A percentile compares a stretch with the other conserved stretches of the same genome.
Conservation (phyloP, 345 rosid genomes). For the Nasturtium officinale region DNA sequence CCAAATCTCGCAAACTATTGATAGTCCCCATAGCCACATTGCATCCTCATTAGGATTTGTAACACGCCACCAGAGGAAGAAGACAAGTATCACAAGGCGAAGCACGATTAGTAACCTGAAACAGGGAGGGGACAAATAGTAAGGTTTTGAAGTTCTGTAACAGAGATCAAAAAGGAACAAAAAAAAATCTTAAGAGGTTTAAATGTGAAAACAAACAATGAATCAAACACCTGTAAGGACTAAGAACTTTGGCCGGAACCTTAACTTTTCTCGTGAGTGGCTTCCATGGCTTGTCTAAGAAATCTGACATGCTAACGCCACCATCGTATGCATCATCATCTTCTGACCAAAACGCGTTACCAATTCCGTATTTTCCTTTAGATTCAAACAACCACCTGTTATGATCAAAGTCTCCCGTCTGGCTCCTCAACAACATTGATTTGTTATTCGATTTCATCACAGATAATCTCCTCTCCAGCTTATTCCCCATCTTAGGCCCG, state of each 20-base stretch:
- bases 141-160: background rate
- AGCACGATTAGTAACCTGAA: slow-evolving; percentile 52
- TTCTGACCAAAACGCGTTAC: slow-evolving; percentile 85
- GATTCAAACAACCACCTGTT: slow-evolving; percentile 92
- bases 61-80: slow-evolving; percentile 79
- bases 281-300: slow-evolving; percentile 97
- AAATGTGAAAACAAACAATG: slow-evolving; percentile 2
- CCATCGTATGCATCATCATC: slow-evolving; percentile 48
- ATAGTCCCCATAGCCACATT: slow-evolving; percentile 84
- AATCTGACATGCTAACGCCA: slow-evolving; percentile 76
- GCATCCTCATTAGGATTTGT: slow-evolving; percentile 83
- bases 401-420: slow-evolving; percentile 90
- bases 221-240: slow-evolving; percentile 73
- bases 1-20: slow-evolving; percentile 85
- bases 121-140: background rate
- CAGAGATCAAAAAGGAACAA: background rate
- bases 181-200: background rate
- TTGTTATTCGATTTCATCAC: slow-evolving; percentile 69
- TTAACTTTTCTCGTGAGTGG: slow-evolving; percentile 80
- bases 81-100: slow-evolving; percentile 53
- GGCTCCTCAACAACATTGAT: slow-evolving; percentile 86
- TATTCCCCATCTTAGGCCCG: slow-evolving; percentile 36
- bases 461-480: slow-evolving; percentile 72
- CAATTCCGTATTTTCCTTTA: slow-evolving; percentile 60
- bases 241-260: slow-evolving; percentile 64